Evolutionary conservation across 148 eudicot species (phyloP).

Genomic region (Fagopyrum esculentum): DNA sequence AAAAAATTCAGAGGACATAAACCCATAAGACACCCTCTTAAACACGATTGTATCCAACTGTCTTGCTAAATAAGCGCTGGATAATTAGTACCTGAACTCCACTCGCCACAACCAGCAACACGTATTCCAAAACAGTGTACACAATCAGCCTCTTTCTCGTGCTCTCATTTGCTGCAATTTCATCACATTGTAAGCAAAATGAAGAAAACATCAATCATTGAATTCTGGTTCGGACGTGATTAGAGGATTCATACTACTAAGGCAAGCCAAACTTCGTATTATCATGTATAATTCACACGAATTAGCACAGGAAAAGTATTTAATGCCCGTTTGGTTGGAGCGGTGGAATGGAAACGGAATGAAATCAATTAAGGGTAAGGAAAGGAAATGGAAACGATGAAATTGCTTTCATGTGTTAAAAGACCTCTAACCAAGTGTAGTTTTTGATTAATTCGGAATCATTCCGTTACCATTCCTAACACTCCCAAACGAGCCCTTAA

Average conservation of each 20-base stretch:
- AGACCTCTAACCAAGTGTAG: no score
- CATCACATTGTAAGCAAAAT: background rate
- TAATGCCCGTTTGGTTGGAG: no score
- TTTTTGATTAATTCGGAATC: no score
- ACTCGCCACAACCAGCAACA: constrained; percentile 43
- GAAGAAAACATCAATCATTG: background rate
- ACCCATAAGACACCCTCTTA: constrained; percentile 11
- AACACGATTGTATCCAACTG: constrained; percentile 47
- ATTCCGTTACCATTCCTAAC: no score
- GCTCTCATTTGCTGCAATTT: constrained; percentile 52
- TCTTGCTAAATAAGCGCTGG: constrained; percentile 48
- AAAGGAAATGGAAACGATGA: no score
- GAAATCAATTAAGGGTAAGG: no score
- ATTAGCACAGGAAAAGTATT: background rate
- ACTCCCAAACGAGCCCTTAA: no score
- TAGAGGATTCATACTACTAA: background rate
- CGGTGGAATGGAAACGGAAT: no score
- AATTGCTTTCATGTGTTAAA: no score
- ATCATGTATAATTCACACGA: background rate
- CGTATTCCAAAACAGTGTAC: constrained; percentile 56
- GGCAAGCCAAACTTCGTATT: background rate
- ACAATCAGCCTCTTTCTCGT: constrained; percentile 51
- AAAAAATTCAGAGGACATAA: background rate
- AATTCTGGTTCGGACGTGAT: background rate
- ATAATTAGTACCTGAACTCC: constrained; percentile 48